Conservation (phyloP, 2,329 filamentous ascomycete species). For the Capronia epimyces region DNA sequence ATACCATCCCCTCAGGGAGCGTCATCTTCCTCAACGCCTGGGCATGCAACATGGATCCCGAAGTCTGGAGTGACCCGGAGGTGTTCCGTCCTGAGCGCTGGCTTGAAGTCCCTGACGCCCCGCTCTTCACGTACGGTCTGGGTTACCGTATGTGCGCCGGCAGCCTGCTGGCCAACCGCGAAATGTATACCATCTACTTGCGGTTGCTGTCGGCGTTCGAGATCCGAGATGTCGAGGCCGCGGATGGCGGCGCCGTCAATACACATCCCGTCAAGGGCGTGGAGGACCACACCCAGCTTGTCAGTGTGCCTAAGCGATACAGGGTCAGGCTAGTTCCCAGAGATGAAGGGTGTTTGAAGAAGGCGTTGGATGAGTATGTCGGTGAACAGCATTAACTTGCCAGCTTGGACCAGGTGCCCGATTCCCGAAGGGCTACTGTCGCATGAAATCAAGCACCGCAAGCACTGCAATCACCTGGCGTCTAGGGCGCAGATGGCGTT, state of each 20-base stretch:
- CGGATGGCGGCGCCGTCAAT: constrained; percentile 38
- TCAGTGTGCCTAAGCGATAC: constrained; percentile 56
- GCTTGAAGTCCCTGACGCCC: constrained; percentile 59
- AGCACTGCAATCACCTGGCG: no score
- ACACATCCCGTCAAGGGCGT: constrained; percentile 56
- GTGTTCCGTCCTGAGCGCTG: constrained; percentile 58
- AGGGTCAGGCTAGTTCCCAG: constrained; percentile 55
- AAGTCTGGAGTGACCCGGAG: constrained; percentile 55
- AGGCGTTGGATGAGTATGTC: constrained; percentile 35
- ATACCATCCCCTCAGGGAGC: constrained; percentile 56
- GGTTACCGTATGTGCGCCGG: constrained; percentile 65
- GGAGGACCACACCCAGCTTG: constrained; percentile 57
- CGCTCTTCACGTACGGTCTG: constrained; percentile 60
- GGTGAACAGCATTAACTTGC: constrained; percentile 9
- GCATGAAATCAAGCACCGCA: no score
- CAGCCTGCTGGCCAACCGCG: constrained; percentile 57
- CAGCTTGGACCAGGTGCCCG: not conserved
- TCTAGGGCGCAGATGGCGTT: no score
- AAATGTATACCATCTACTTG: constrained; percentile 61
- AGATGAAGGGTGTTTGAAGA: constrained; percentile 42
- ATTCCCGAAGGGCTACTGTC: no score
- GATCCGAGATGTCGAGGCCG: constrained; percentile 50
- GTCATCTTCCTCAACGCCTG: constrained; percentile 62
- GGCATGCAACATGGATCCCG: constrained; percentile 62
- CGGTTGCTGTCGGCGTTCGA: constrained; percentile 58